Evolutionary conservation across 805 yeast species (phyloP).

Genomic region (Ogataea nitratoaversa): DNA sequence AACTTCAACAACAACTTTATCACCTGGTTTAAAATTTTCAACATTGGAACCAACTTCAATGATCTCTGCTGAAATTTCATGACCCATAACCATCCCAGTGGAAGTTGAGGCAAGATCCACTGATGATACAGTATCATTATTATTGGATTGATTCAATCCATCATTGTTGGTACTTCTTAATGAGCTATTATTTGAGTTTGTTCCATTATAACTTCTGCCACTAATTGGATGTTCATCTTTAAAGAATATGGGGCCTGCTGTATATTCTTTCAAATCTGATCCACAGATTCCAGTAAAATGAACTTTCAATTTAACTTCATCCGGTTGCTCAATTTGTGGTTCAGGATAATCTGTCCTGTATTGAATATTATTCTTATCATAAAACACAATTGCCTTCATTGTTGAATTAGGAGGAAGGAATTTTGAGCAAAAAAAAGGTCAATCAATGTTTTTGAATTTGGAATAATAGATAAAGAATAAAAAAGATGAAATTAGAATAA

Average conservation of each 20-base stretch:
- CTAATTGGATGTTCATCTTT: slow-evolving; percentile 33
- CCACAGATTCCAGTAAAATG: slow-evolving; percentile 56
- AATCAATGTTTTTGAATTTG: too few species aligned
- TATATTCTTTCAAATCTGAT: slow-evolving; percentile 46
- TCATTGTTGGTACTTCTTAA: too few species aligned
- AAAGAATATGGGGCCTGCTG: slow-evolving; percentile 49
- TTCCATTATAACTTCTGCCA: slow-evolving; percentile 17
- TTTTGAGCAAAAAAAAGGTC: too few species aligned
- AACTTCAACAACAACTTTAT: slow-evolving; percentile 43
- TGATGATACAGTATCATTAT: too few species aligned
- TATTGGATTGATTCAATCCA: too few species aligned
- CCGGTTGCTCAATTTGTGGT: slow-evolving; percentile 33
- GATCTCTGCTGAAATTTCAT: slow-evolving; percentile 42
- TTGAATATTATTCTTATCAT: slow-evolving; percentile 19
- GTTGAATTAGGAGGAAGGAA: too few species aligned
- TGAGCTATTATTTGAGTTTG: too few species aligned
- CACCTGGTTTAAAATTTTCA: slow-evolving; percentile 39
- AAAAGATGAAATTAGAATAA: too few species aligned
- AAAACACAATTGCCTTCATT: slow-evolving; percentile 22
- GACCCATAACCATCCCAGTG: slow-evolving; percentile 42
- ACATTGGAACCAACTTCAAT: slow-evolving; percentile 45
- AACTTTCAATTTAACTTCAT: slow-evolving; percentile 43
- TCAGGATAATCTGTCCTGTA: slow-evolving; percentile 22
- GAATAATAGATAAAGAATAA: too few species aligned
- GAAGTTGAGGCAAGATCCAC: too few species aligned